These are phyloP conservation scores for Boletus huronensis DNA, from an alignment of 768 basidiomycete genomes.

Conservation along the genomic window DNA sequence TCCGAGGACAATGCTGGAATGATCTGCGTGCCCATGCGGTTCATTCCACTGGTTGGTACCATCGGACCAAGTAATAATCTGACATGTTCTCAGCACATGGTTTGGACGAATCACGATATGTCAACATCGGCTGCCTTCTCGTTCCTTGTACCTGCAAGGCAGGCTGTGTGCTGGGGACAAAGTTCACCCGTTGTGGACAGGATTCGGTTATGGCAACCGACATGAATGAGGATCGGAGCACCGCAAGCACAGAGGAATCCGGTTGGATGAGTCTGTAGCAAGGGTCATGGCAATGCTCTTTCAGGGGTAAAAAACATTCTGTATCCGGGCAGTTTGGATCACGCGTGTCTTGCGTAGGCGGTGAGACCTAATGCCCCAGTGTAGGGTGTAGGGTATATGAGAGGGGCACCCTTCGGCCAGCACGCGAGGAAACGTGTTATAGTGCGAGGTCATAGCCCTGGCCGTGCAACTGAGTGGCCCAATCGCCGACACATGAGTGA, in stretches of 20 bases:
- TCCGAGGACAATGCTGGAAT: neutral
- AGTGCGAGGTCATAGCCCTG: neutral
- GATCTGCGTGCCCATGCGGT: neutral
- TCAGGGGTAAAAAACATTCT: neutral
- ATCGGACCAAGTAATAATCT: neutral
- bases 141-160: neutral
- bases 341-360: neutral
- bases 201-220: neutral
- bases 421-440: neutral
- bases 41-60: neutral
- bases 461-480: neutral
- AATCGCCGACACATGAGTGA: neutral
- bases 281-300: neutral
- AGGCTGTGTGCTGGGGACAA: neutral
- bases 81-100: neutral
- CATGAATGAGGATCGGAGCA: neutral
- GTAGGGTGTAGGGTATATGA: neutral
- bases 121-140: neutral
- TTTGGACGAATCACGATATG: neutral
- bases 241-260: neutral
- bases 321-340: neutral
- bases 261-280: neutral
- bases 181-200: neutral
- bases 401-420: neutral
- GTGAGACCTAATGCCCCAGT: neutral